Base-by-base conservation (phyloP, 2,329 filamentous ascomycete species). In the Fusarium sp. region DNA sequence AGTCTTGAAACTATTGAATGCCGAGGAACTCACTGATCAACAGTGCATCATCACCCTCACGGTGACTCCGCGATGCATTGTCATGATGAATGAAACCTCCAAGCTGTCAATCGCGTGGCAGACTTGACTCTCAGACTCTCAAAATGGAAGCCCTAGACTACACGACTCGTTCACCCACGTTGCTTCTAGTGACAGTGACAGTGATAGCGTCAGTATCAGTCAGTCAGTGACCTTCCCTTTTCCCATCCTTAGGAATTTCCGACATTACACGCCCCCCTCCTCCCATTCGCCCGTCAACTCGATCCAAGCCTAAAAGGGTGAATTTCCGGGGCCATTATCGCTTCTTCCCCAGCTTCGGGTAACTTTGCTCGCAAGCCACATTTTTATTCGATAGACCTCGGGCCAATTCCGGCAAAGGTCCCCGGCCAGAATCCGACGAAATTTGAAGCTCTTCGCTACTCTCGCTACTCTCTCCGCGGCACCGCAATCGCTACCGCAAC, bases 41-140 rank as follows among this genome's bases (percentile, higher is more conserved):
- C 35, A 27, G 20, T 35, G 48, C 63, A 45, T 35, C 33, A 42
- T 59, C 40, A 64, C 27, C 55, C 49, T 58, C 35, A 60, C 55
- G 68, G 64, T 27, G 32, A 48, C 40, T 49, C 69, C 69, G 69
- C 46, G 64, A 67, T 56, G 45, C 35, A 56, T 53, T 13, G 33
- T 27, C 42, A 42, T 30, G 37, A 23, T 63, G 17, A 67, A 67
- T 67, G 63, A 67, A 67, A 63, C 63, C 56, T 49, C 60, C 40
- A 64, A 63, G 42, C 52, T 72, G 69, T 72, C 64, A 71, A 60
- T 60, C 69, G 69, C 69, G 69, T 71, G 69, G 69, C 64, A 48
- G 68, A 54, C 53, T 52, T 32, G 44, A 61, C 37, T 37, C 48
- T 23, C 23, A 23, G 44, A 46, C 44, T 18, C 32, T 35, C 6